Percentiles rank a stretch among this genome's conserved stretches.
phyloP scores from a whole-genome alignment of 1,139 yeast species.

The Candida sp. region DNA sequence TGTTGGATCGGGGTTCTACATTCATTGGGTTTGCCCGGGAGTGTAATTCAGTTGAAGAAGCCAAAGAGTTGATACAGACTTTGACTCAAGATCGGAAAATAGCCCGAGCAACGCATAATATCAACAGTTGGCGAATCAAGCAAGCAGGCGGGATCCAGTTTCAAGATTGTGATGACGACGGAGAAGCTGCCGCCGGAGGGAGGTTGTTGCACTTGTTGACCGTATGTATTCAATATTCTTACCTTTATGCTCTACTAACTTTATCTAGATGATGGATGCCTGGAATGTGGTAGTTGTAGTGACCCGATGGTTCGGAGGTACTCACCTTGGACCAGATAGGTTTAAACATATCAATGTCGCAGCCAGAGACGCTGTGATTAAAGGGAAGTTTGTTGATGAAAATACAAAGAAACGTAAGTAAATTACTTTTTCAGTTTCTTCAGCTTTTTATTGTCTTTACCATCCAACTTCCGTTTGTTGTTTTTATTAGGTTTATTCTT shows the following conservation, averaged over 20 bases:
- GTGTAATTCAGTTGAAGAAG: constrained; percentile 65
- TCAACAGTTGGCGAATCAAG: constrained; percentile 81
- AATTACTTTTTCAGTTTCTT: constrained; percentile 9
- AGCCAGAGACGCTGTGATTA: constrained; percentile 78
- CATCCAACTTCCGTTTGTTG: constrained; percentile 12
- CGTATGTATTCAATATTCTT: constrained; percentile 43
- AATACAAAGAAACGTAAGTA: constrained; percentile 20
- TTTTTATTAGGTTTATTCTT: constrained; percentile 14
- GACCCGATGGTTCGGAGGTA: constrained; percentile 93
- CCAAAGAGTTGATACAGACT: constrained; percentile 45
- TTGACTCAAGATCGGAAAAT: constrained; percentile 66
- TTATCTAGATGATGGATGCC: constrained; percentile 59
- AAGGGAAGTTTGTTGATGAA: constrained; percentile 47
- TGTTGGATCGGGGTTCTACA: constrained; percentile 80
- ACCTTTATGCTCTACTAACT: too few relatives aligned
- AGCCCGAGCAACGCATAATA: constrained; percentile 70
- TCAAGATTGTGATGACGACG: constrained; percentile 95
- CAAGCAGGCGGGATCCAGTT: constrained; percentile 49
- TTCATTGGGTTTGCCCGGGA: constrained; percentile 74
- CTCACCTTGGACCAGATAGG: constrained; percentile 87
- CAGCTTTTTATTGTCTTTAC: constrained; percentile 7
- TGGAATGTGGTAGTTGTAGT: constrained; percentile 88
- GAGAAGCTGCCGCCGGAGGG: constrained; percentile 96
- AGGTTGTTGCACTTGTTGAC: constrained; percentile 77
- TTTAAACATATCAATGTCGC: constrained; percentile 90